These are phyloP conservation scores for Ophiognomonia clavigignenti-juglandacearum DNA, from an alignment of 2,329 filamentous ascomycete species.

Conservation along the genomic window DNA sequence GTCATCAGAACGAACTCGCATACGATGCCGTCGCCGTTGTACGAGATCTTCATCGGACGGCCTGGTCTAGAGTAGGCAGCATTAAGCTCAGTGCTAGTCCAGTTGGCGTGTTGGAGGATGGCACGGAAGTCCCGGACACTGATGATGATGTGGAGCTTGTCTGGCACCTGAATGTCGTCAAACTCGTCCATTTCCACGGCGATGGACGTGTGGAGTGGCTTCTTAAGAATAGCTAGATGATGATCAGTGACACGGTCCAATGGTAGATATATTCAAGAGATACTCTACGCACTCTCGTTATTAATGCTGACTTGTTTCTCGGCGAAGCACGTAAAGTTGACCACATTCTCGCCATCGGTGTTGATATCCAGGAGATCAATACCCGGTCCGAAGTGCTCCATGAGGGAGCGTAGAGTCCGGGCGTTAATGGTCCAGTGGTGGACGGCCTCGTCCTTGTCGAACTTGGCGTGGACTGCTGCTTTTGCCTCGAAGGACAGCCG, in stretches of 20 bases:
- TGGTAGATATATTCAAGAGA: background rate
- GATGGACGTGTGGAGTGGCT: conserved; percentile 76
- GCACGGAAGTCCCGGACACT: conserved; percentile 80
- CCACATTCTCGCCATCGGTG: conserved; percentile 64
- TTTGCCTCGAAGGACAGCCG: conserved; percentile 69
- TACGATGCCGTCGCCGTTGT: conserved; percentile 61
- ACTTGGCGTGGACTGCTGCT: conserved; percentile 72
- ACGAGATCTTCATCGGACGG: conserved; percentile 68
- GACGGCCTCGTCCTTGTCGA: conserved; percentile 59
- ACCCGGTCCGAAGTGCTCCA: conserved; percentile 75
- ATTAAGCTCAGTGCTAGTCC: conserved; percentile 59
- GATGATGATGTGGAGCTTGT: conserved; percentile 73
- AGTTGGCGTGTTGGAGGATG: conserved; percentile 70
- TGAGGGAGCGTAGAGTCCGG: conserved; percentile 65
- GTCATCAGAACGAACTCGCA: conserved; percentile 83
- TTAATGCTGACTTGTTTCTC: conserved; percentile 67
- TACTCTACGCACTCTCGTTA: conserved; percentile 40
- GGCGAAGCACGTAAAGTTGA: conserved; percentile 77
- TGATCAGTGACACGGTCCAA: conserved; percentile 18
- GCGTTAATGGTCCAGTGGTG: conserved; percentile 72
- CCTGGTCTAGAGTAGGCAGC: conserved; percentile 68
- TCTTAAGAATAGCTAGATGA: conserved; percentile 64
- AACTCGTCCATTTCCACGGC: conserved; percentile 73
- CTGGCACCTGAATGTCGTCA: conserved; percentile 67
- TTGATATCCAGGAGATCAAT: conserved; percentile 79